Base-by-base conservation (phyloP, 257 asterid genomes). In the Solanum bukasovii region DNA sequence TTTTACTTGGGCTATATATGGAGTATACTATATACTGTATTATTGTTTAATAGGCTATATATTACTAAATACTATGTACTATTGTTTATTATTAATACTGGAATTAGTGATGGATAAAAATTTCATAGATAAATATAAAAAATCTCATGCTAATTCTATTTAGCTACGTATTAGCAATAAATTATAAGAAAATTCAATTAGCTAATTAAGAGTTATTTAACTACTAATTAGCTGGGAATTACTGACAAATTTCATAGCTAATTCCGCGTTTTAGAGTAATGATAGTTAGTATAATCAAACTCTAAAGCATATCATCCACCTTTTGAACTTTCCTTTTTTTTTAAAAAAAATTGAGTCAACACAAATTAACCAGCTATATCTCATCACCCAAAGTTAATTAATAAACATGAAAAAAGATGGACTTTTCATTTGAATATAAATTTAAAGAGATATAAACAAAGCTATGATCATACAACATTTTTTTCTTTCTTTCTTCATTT, bases 121-220 rank as follows among this genome's bases (percentile, higher is more conserved):
- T 52, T 52, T 2, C 63, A 49, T 14, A 16, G 63, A 0, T 18
- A 56, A 56, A 18, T 56, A 56, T 0, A 0, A 56, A 18, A 56
- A 56, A 56, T 18, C 1, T 1, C n/a, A 56, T 56, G 65, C 11
- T 56, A 56, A 56, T 56, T 0, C n/a, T 56, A 49, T 18, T 56
- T 56, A 56, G 11, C 10, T 56, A 56, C 1, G 1, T 0, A 56
- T 56, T 18, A 56, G 4, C 0, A 0, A 56, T 0, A 0, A 6
- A 56, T 56, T 56, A 56, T 18, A 6, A 56, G 63, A 56, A 56
- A 56, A 20, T 56, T 56, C 2, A 56, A 56, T 18, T 56, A 56
- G 65, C n/a, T 56, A 56, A 18, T 18, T 7, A 56, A 56, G 2
- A 56, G 2, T 0, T 56, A 18, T 56, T 6, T 1, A 56, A 7